A percentile compares a stretch with the other conserved stretches of the same genome.
phyloP scores from a whole-genome alignment of 2,329 filamentous ascomycete species.

The Esteya vermicola region DNA sequence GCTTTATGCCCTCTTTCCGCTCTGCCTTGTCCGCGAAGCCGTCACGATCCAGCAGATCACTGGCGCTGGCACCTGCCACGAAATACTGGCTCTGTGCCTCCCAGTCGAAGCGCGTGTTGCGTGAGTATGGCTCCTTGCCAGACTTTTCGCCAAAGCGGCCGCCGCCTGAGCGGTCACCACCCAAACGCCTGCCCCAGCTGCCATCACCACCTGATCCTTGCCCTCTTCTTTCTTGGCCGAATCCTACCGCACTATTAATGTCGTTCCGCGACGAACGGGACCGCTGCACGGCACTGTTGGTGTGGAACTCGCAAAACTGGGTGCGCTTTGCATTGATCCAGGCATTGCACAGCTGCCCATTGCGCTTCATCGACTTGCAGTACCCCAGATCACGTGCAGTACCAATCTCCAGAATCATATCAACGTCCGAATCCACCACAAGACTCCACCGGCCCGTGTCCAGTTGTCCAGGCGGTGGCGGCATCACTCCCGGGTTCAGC shows the following conservation, averaged over 20 bases:
- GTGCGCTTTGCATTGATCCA: conserved; percentile 88
- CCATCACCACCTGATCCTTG: conserved; percentile 25
- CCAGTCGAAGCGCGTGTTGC: conserved; percentile 32
- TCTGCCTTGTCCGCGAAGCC: conserved; percentile 44
- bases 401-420: conserved; percentile 83
- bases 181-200: conserved; percentile 25
- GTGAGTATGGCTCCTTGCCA: too few relatives aligned
- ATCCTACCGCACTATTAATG: conserved; percentile 55
- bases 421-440: conserved; percentile 70
- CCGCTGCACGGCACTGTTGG: conserved; percentile 67
- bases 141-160: conserved; percentile 4
- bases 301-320: conserved; percentile 84
- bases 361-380: conserved; percentile 73
- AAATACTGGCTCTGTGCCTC: conserved; percentile 44
- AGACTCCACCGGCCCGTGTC: conserved; percentile 78
- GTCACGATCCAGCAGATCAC: conserved; percentile 52
- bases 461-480: conserved; percentile 58
- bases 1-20: conserved; percentile 50
- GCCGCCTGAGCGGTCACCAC: conserved; percentile 24
- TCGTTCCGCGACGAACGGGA: conserved; percentile 55
- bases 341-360: conserved; percentile 62
- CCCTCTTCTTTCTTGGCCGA: too few relatives aligned
- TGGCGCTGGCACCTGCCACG: conserved; percentile 27
- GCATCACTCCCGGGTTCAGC: conserved; percentile 82
- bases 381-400: conserved; percentile 72